Evolutionary conservation across 2,329 filamentous ascomycete species (phyloP).

Genomic region (Scytalidium lignicola): DNA sequence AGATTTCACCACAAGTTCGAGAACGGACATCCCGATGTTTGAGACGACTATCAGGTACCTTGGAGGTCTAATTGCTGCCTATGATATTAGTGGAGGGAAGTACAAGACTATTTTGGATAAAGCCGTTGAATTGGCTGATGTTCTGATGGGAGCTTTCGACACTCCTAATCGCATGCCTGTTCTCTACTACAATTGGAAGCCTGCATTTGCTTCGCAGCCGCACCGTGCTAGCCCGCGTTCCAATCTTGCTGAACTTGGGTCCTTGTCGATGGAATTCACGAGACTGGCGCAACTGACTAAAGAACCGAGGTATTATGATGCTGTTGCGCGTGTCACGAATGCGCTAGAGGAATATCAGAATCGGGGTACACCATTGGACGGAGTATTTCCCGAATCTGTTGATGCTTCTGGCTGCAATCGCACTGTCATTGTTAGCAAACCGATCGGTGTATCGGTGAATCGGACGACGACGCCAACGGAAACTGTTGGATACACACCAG

Average conservation of each 20-base stretch:
- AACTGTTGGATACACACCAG: not conserved
- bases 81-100: slow-evolving; percentile 71
- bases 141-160: slow-evolving; percentile 69
- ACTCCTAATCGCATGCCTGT: slow-evolving; percentile 92
- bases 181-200: slow-evolving; percentile 74
- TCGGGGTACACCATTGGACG: slow-evolving; percentile 60
- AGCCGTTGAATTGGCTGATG: slow-evolving; percentile 66
- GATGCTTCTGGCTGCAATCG: slow-evolving; percentile 75
- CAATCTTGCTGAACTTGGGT: slow-evolving; percentile 55
- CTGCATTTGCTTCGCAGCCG: slow-evolving; percentile 55
- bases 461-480: not conserved
- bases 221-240: slow-evolving; percentile 54
- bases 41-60: slow-evolving; percentile 91
- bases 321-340: slow-evolving; percentile 78
- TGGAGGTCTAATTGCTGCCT: slow-evolving; percentile 78
- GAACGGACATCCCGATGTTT: slow-evolving; percentile 76
- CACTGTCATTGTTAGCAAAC: slow-evolving; percentile 5
- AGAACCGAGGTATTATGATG: slow-evolving; percentile 82
- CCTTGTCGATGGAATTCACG: slow-evolving; percentile 83
- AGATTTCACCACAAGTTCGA: slow-evolving; percentile 71
- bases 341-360: slow-evolving; percentile 72
- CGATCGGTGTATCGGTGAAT: not conserved
- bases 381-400: slow-evolving; percentile 73
- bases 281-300: slow-evolving; percentile 80
- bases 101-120: slow-evolving; percentile 65